Evolutionary conservation across 2,329 filamentous ascomycete genomes (phyloP), one percentile per base, ranked within the genome.

Genomic region (Penicillium sp.): DNA sequence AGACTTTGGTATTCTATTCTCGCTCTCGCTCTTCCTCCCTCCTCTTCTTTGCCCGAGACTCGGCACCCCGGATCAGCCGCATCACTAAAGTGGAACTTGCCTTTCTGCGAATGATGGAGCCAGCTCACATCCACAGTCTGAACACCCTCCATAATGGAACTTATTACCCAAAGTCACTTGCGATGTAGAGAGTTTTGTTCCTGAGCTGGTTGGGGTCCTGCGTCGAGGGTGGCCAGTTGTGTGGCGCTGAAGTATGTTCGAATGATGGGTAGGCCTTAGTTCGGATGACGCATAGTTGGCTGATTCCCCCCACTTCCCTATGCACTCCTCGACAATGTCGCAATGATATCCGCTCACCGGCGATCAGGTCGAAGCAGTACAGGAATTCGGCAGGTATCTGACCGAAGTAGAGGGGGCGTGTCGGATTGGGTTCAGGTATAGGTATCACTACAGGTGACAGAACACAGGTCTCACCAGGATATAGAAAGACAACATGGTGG

Each of bases 51-150:
- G 45, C 45, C 45, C 16, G 27, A 47, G 27, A 29, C 16, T 22
- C 11, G 45, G 45, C 24, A 50, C 22, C 44, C 27, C 27, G 49
- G 33, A 29, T 52, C 49, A 39, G 14, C 29, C 33, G 29, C 26
- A 29, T 21, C 26, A 16, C 16, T 27, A 22, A 26, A 50, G 19
- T 29, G 19, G 21, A 14, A 76, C 83, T 76, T 82, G 90, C 91
- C 91, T 88, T 90, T 92, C 62, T 87, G 86, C 66, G 88, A 86
- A 71, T 90, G 89, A 76, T 95, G 90, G 81, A 96, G 89, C 91
- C 91, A 96, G 76, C 89, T 92, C 71, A 96, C 91, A 77, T 96
- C 91, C 70, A 96, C 85, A 65, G 88, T 88, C 74, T 91, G 87
- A 64, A 90, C 85, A 67, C 89, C 87, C 77, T 93, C 90, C 90